A percentile compares a stretch with the other conserved stretches of the same genome.
Evolutionary conservation across 2,329 filamentous ascomycete genomes (phyloP).

Genomic region (Neofusicoccum laricinum): DNA sequence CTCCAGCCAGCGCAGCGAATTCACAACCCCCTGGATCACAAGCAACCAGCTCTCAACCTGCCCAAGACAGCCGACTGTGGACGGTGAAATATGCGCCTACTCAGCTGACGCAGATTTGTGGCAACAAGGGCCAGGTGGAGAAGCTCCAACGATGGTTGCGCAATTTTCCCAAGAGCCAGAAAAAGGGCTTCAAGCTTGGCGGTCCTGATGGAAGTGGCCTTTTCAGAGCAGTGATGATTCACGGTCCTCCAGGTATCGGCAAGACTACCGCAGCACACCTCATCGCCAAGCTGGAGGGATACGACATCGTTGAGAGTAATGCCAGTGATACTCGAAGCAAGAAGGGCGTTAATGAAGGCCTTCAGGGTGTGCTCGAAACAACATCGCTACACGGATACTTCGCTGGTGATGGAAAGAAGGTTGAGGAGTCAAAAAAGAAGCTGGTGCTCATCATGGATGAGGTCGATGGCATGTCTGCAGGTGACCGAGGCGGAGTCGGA

Average conservation of each 20-base stretch:
- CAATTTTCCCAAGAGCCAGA: conserved; percentile 75
- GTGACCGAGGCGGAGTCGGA: conserved; percentile 91
- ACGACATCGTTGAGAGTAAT: conserved; percentile 91
- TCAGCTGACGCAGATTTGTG: conserved; percentile 82
- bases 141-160: conserved; percentile 85
- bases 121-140: conserved; percentile 87
- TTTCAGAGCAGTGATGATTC: conserved; percentile 88
- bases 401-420: conserved; percentile 74
- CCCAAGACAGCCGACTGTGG: conserved; percentile 59
- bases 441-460: conserved; percentile 98
- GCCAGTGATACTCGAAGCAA: conserved; percentile 96
- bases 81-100: conserved; percentile 94
- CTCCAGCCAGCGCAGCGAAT: conserved; percentile 33
- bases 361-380: conserved; percentile 90
- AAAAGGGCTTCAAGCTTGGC: conserved; percentile 75
- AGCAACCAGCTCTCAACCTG: conserved; percentile 27
- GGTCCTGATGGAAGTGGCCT: conserved; percentile 81
- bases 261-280: conserved; percentile 97
- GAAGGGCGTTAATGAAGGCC: conserved; percentile 82
- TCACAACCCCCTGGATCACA: conserved; percentile 34
- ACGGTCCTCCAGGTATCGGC: conserved; percentile 92
- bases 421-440: conserved; percentile 82
- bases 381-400: conserved; percentile 92
- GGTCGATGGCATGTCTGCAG: conserved; percentile 97
- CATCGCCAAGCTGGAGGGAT: conserved; percentile 87